Evolutionary conservation across 148 eudicot genomes (phyloP), one percentile per base, ranked within the genome.

Genomic region (Rhododendron henanense): DNA sequence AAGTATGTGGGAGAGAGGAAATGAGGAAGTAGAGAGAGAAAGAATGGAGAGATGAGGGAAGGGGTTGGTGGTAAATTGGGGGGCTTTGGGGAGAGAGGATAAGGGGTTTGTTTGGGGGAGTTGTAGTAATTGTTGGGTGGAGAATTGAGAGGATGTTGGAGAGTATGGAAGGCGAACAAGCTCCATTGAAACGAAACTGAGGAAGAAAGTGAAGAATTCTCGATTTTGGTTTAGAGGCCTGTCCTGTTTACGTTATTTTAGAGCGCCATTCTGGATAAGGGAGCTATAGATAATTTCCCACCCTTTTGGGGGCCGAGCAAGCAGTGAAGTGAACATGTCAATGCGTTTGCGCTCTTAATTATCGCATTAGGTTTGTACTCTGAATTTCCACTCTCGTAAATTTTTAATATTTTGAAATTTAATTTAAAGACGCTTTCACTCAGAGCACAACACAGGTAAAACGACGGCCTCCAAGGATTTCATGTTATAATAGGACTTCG

Each of bases 171-270:
- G 86, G 81, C 89, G 90, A n/a, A 88, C 88, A 81, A 84, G 89
- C 47, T 92, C 94, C 93, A 91, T 91, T 90, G 85, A 33, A 63
- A 4, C 33, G 50, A 47, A 47, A 47, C 16, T 4, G 21, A 81
- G 37, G 11, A 51, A 71, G 37, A 71, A 4, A 33, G 19, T 71
- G 39, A 71, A 31, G 61, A 55, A 55, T 55, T 51, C 55, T 51
- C 4, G 61, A 14, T 55, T 1, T 16, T 55, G 23, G 1, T 65
- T 65, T 9, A 9, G 2, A 33, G 13, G 55, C 31, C 25, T 48
- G n/a, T 47, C 57, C 6, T 28, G 57, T n/a, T n/a, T n/a, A n/a
- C n/a, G 50, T 47, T 47, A 47, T 47, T 47, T 7, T 7, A 47
- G 10, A 47, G 50, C 10, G 50, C 2, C 2, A 1, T 59, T 59